Base-by-base conservation (phyloP, 1,284 basidiomycete genomes). In the Leccinum brunneo-olivaceum region DNA sequence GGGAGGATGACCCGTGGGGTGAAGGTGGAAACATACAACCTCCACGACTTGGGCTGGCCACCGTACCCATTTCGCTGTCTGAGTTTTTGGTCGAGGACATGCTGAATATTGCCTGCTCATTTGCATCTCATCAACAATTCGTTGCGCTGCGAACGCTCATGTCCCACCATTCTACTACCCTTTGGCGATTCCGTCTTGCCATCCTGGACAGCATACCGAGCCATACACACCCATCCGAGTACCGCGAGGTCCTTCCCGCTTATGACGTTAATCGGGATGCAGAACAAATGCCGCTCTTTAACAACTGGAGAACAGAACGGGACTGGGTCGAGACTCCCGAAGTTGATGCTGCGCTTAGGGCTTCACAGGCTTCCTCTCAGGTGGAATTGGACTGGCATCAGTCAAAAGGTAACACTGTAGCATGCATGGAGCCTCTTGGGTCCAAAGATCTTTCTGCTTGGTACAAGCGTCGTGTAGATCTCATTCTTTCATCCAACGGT, bases 1-100 rank as follows among this genome's bases (percentile, higher is more conserved):
- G 80, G 80, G 79, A 82, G 53, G 88, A 90, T 55, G 88, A 92
- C 62, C 87, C 89, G 9, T 92, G 87, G 87, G 81, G 70, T 16
- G 78, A 82, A 32, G 68, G 64, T 8, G 59, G 62, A 28, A 60
- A 54, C 28, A 63, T 55, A 50, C 51, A 58, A 28, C 36, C 57
- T 19, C 44, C 62, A 34, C 54, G 60, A 35, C 47, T 56, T 30
- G 42, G 57, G 37, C 39, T 53, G 10, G 43, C 47, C 24, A 55
- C 53, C 38, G 65, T 67, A 1, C 76, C 77, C 15, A 55, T 89
- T 32, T 56, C 77, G 1, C 72, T 93, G 16, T 67, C 77, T 6
- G 55, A 67, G 8, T 91, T 95, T 61, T 69, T 95, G 20, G 58
- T 67, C 8, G 69, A 72, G 39, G 71, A 81, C 35, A 59, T 92